These are phyloP conservation scores for Pseudogymnoascus sp. DNA, from an alignment of 2,329 filamentous ascomycete species.

Conservation along the genomic window DNA sequence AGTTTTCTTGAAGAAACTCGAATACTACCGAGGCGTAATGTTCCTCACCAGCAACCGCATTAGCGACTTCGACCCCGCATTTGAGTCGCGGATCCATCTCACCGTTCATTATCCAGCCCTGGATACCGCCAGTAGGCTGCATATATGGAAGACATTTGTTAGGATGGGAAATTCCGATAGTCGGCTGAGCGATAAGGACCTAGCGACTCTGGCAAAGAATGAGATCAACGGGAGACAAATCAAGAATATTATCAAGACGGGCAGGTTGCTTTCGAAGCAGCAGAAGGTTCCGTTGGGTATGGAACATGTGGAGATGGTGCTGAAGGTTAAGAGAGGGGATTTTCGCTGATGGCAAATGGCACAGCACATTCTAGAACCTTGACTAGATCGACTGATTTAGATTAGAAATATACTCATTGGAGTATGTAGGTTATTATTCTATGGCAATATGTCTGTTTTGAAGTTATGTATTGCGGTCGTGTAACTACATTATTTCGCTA, in stretches of 20 bases:
- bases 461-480: background rate
- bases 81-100: constrained; percentile 29
- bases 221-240: constrained; percentile 30
- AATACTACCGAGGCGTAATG: constrained; percentile 33
- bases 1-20: constrained; percentile 30
- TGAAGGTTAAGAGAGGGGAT: constrained; percentile 20
- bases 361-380: background rate
- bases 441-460: background rate
- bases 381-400: background rate
- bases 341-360: background rate
- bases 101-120: constrained; percentile 22
- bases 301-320: constrained; percentile 21
- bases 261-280: constrained; percentile 21
- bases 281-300: constrained; percentile 20
- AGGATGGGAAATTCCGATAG: constrained; percentile 8
- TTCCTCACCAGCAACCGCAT: constrained; percentile 32
- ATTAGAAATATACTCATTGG: background rate
- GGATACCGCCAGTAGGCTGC: constrained; percentile 15
- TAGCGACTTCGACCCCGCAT: constrained; percentile 27
- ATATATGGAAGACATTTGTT: constrained; percentile 21
- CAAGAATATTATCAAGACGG: constrained; percentile 29
- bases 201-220: constrained; percentile 15
- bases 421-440: background rate
- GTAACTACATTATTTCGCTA: constrained; percentile 9
- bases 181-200: constrained; percentile 14